A percentile compares a stretch with the other conserved stretches of the same genome.
These are phyloP conservation scores for Colletotrichum euphorbiae DNA, from an alignment of 2,329 filamentous ascomycete species.

Conservation along the genomic window DNA sequence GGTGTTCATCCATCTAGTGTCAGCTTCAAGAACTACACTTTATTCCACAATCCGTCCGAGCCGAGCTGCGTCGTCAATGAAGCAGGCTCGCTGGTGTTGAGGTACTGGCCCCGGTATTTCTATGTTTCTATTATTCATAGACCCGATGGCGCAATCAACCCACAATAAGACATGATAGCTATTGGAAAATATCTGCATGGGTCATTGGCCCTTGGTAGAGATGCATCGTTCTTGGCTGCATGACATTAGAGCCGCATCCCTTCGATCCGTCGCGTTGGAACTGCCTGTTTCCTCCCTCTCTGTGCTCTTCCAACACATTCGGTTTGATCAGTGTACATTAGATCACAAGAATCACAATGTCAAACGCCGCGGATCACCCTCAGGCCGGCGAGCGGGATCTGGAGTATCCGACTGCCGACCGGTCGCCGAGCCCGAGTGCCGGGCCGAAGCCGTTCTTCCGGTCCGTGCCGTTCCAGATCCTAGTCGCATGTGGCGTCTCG, in stretches of 20 bases:
- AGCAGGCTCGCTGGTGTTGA: no score
- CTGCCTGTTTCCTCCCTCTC: no score
- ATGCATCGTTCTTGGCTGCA: not conserved
- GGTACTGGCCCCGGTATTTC: no score
- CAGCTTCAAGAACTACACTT: no score
- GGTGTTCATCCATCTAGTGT: no score
- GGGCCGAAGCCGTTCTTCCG: constrained; percentile 17
- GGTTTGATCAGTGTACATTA: no score
- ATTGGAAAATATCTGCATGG: constrained; percentile 24
- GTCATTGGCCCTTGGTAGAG: not conserved
- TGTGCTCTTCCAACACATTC: no score
- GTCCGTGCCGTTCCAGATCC: constrained; percentile 27
- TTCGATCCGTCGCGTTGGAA: not conserved
- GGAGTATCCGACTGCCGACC: not conserved
- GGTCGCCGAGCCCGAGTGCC: not conserved
- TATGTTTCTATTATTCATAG: constrained; percentile 25
- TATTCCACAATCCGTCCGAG: no score
- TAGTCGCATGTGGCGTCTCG: constrained; percentile 22
- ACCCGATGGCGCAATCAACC: constrained; percentile 46
- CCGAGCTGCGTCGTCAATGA: no score
- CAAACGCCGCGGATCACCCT: not conserved
- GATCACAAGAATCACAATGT: constrained; percentile 3
- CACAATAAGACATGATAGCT: constrained; percentile 45
- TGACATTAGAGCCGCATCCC: not conserved
- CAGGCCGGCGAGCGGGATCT: not conserved